phyloP scores from a whole-genome alignment of 331 rosid genomes.

The Rhamnella rubrinervis region DNA sequence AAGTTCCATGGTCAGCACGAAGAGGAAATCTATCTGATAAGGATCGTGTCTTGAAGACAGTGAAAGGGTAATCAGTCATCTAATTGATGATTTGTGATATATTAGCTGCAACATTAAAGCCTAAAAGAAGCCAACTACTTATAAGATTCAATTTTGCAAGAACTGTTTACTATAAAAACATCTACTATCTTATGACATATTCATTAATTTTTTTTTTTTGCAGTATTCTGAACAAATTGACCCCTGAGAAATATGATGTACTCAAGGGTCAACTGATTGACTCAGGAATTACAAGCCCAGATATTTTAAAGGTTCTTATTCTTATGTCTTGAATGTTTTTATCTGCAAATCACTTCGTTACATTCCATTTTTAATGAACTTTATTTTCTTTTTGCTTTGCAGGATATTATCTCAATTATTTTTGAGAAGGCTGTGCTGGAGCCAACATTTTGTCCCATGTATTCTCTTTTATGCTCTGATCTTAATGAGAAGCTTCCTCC shows the following conservation, averaged over 20 bases:
- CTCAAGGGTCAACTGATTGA: slow-evolving; percentile 93
- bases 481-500: slow-evolving; percentile 83
- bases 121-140: no score
- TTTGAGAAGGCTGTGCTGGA: slow-evolving; percentile 98
- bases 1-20: slow-evolving; percentile 94
- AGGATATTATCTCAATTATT: slow-evolving; percentile 83
- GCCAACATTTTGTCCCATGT: slow-evolving; percentile 99
- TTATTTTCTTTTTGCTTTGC: slow-evolving; percentile 34
- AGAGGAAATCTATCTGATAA: slow-evolving; percentile 79
- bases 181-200: background rate
- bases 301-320: slow-evolving; percentile 68
- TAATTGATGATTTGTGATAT: background rate
- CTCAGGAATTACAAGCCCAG: slow-evolving; percentile 90
- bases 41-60: slow-evolving; percentile 89
- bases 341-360: background rate
- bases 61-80: slow-evolving; percentile 72
- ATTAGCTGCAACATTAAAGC: no score
- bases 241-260: slow-evolving; percentile 96
- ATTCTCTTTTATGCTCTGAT: slow-evolving; percentile 80
- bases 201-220: slow-evolving; percentile 9
- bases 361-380: slow-evolving; percentile 17
- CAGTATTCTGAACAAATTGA: slow-evolving; percentile 93
- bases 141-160: no score
- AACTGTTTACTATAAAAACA: no score
- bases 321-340: background rate